Evolutionary conservation across 306 rosid genomes (phyloP).

Genomic region (Quercus aquifolioides): DNA sequence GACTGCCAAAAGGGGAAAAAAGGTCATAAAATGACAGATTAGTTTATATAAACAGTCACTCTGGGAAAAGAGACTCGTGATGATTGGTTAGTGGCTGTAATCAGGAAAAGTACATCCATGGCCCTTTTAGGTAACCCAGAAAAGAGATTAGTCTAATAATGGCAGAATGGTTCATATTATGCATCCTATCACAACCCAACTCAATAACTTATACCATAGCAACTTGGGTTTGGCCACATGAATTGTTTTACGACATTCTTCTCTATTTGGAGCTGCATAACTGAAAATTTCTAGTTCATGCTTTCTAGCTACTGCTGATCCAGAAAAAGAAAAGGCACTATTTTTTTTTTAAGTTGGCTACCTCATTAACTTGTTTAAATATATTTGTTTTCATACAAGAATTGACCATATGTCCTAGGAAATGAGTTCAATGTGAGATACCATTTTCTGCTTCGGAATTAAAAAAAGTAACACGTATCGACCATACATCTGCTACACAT

Average conservation of each 20-base stretch:
- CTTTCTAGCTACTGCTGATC: background rate
- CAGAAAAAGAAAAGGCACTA: background rate
- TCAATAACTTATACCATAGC: background rate
- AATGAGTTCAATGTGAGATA: background rate
- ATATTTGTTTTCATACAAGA: background rate
- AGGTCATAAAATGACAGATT: background rate
- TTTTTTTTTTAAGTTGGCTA: background rate
- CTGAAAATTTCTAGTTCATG: background rate
- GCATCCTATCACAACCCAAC: background rate
- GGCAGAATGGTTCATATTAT: background rate
- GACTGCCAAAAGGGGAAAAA: background rate
- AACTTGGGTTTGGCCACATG: background rate
- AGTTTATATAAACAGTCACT: background rate
- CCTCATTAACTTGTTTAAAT: background rate
- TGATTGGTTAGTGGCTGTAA: background rate
- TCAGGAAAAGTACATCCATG: background rate
- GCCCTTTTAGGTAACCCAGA: background rate
- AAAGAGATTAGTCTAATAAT: background rate
- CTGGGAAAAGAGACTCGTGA: background rate
- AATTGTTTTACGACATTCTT: background rate
- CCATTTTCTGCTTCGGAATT: background rate
- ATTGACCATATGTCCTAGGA: background rate
- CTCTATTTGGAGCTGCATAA: background rate
- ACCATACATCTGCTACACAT: background rate
- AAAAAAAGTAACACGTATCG: background rate